These are phyloP conservation scores for Pyronema domesticum DNA, from an alignment of 495 filamentous ascomycete genomes.

Conservation along the genomic window DNA sequence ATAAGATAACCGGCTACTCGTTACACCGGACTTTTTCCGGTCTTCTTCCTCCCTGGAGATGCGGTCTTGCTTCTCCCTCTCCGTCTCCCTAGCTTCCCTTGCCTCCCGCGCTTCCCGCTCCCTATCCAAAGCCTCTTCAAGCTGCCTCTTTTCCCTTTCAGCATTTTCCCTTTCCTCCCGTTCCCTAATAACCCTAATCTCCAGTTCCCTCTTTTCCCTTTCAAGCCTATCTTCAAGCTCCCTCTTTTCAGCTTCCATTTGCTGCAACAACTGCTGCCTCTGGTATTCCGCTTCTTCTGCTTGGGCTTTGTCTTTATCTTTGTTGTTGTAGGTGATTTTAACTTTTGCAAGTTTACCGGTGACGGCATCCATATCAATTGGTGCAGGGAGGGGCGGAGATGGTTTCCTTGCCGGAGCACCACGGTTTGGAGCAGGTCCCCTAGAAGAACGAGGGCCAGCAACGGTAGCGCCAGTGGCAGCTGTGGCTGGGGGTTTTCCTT, in stretches of 20 bases:
- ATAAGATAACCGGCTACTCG: not conserved
- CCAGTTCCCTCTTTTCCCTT: not conserved
- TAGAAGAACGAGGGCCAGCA: conserved; percentile 9
- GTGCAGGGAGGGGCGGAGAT: not conserved
- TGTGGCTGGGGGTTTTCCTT: not conserved
- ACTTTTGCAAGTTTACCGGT: conserved; percentile 13
- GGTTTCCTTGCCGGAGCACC: not conserved
- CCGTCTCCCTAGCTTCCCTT: no score
- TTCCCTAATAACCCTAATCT: not conserved
- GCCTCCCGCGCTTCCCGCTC: no score
- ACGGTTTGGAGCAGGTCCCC: not conserved
- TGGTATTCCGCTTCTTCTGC: not conserved
- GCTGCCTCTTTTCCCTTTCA: no score
- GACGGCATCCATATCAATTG: conserved; percentile 10
- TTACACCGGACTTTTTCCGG: not conserved
- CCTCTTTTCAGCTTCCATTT: not conserved
- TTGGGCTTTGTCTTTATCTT: conserved; percentile 10
- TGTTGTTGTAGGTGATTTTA: conserved; percentile 20
- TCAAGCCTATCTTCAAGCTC: not conserved
- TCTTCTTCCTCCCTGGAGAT: no score
- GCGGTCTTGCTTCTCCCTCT: no score
- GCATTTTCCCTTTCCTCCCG: not conserved
- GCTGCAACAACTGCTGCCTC: not conserved
- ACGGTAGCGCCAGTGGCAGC: conserved; percentile 5
- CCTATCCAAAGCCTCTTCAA: no score